A percentile compares a stretch with the other conserved stretches of the same genome.
Evolutionary conservation across 2,329 filamentous ascomycete genomes (phyloP).

Genomic region (Penicillium sp.): DNA sequence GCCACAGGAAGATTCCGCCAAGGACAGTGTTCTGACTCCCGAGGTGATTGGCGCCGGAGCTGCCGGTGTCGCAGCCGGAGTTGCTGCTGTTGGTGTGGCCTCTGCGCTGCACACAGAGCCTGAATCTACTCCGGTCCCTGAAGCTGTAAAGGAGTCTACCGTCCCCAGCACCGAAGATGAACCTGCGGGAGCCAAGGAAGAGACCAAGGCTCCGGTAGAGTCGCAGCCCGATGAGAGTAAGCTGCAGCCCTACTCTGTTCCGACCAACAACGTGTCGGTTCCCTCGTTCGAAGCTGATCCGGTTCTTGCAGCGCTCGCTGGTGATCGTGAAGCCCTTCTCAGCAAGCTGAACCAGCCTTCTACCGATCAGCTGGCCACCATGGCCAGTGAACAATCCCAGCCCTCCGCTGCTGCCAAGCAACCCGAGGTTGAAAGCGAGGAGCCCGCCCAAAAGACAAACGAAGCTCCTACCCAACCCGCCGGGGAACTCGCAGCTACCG

Average conservation of each 20-base stretch:
- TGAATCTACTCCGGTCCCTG: slow-evolving; percentile 6
- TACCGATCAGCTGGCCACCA: slow-evolving; percentile 25
- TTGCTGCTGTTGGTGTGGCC: slow-evolving; percentile 23
- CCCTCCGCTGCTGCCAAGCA: slow-evolving; percentile 61
- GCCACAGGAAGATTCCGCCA: slow-evolving; percentile 4
- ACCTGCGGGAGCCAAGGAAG: slow-evolving; percentile 12
- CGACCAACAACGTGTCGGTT: slow-evolving; percentile 21
- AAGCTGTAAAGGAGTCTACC: slow-evolving; percentile 7
- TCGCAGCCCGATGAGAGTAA: slow-evolving; percentile 23
- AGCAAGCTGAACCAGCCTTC: slow-evolving; percentile 31
- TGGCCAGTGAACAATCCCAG: slow-evolving; percentile 98
- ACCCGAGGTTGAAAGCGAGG: slow-evolving; percentile 11
- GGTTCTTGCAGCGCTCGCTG: slow-evolving; percentile 29
- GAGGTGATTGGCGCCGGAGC: slow-evolving; percentile 28
- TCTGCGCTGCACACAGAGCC: slow-evolving; percentile 19
- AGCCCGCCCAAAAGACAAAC: slow-evolving; percentile 11
- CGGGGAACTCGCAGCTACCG: slow-evolving; percentile 10
- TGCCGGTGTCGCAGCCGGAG: slow-evolving; percentile 24
- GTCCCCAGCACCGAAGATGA: neutral
- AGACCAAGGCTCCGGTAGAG: slow-evolving; percentile 16
- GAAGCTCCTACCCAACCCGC: slow-evolving; percentile 12
- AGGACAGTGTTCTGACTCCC: slow-evolving; percentile 21
- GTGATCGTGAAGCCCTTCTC: slow-evolving; percentile 33
- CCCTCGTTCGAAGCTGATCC: slow-evolving; percentile 33
- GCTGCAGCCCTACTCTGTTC: slow-evolving; percentile 13